Base-by-base conservation (phyloP, 2,329 filamentous ascomycete genomes). In the Phaeosphaeria sp. region DNA sequence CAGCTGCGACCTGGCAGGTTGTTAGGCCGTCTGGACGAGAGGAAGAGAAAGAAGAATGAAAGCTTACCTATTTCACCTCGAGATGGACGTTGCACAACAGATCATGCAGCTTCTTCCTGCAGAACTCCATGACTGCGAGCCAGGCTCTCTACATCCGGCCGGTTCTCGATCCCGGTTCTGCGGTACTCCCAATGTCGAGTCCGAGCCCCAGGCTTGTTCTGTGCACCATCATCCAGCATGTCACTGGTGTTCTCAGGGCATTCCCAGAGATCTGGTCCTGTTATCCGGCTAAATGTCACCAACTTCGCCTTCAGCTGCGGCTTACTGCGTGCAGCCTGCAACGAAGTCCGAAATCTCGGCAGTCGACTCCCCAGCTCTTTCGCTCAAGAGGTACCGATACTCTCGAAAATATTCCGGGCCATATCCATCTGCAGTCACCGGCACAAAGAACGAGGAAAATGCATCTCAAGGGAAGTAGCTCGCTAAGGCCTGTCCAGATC, bases 201-300 rank as follows among this genome's bases (percentile, higher is more conserved):
- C 51, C 46, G 22, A 46, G 27, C 33, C 45, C 47, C 20, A 36
- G 22, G 39, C 55, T 44, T 53, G 49, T 49, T 47, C 13, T 45
- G 21, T 22, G 44, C 53, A 51, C 30, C 44, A 45, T 49, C 44
- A 33, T 56, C 49, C 53, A 46, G 22, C 30, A 45, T 27, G 22
- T 30, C 49, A 22, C 25, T 25, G 33, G 30, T 21, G 53, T 40
- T 6, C 36, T 33, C 42, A 27, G 25, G n/a, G 20, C 43, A 17
- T 18, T 46, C 20, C 44, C 24, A 55, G 5, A 25, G n/a, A 30
- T 46, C 43, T 46, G 45, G 53, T 43, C 55, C 57, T 51, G 60
- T 66, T 71, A 73, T 72, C 67, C 68, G 69, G 69, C 61, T 71
- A 73, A 73, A 71, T 72, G 44, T 49, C n/a, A 13, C 45, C 47